Percentiles rank a stretch among this genome's conserved stretches.
Evolutionary conservation across 805 yeast genomes (phyloP).

Genomic region (Candida khao-thaluensis): DNA sequence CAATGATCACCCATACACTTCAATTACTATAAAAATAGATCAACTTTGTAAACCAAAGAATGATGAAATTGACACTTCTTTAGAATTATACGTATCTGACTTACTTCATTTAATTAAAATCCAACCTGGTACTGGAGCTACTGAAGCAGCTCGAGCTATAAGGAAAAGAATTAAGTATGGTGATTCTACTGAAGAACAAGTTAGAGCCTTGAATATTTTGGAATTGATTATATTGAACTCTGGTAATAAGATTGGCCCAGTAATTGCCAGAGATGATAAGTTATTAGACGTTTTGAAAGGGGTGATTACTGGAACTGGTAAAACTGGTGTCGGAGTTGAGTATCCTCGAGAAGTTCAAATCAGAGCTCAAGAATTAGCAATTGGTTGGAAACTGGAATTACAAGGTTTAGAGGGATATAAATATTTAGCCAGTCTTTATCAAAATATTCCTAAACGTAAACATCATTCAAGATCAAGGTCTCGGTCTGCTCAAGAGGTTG

Average conservation of each 20-base stretch:
- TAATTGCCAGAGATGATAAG: conserved; percentile 65
- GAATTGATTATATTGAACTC: conserved; percentile 44
- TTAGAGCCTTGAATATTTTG: conserved; percentile 54
- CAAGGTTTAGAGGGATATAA: conserved; percentile 47
- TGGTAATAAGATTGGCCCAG: conserved; percentile 38
- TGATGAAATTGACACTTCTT: conserved; percentile 37
- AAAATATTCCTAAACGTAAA: conserved; percentile 38
- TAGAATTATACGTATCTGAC: conserved; percentile 53
- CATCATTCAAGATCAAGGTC: conserved; percentile 8
- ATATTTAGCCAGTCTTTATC: conserved; percentile 48
- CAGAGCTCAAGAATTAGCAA: conserved; percentile 50
- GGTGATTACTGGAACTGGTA: conserved; percentile 41
- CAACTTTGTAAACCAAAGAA: conserved; percentile 45
- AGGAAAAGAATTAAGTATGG: conserved; percentile 91
- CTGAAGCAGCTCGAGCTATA: conserved; percentile 88
- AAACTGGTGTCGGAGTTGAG: conserved; percentile 35
- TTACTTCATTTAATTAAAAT: conserved; percentile 51
- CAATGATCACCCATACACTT: conserved; percentile 61
- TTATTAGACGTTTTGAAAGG: conserved; percentile 61
- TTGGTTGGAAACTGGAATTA: conserved; percentile 67
- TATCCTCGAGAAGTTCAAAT: conserved; percentile 44
- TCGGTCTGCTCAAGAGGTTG: neutral
- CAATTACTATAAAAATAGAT: conserved; percentile 64
- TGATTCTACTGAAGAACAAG: conserved; percentile 52
- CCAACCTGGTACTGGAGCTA: conserved; percentile 36